Evolutionary conservation across 169 alveolate species (phyloP).

Genomic region (Eimeria necatrix): DNA sequence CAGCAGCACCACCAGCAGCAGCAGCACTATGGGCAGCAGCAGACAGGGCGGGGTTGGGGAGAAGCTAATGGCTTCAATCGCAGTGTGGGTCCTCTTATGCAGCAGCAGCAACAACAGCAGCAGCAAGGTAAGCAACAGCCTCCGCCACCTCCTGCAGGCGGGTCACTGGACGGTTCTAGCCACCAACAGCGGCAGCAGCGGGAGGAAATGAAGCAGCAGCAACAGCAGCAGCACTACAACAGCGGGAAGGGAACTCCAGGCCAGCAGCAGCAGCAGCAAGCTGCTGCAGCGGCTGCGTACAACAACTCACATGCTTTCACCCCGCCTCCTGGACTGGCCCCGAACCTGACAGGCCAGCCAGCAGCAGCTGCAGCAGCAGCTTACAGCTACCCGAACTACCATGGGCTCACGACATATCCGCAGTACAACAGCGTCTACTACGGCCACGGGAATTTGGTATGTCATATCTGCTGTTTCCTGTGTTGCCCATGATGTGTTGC

Average conservation of each 20-base stretch:
- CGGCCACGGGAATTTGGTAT: conserved; percentile 41
- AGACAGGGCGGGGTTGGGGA: conserved; percentile 50
- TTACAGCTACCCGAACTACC: conserved; percentile 65
- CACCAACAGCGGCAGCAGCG: conserved; percentile 74
- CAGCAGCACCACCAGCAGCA: conserved; percentile 71
- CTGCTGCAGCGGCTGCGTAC: conserved; percentile 45
- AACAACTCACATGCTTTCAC: conserved; percentile 67
- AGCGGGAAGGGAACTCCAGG: conserved; percentile 29
- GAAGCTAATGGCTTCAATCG: conserved; percentile 61
- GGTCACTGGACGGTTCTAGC: conserved; percentile 42
- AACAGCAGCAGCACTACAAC: conserved; percentile 64
- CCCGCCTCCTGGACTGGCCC: conserved; percentile 69
- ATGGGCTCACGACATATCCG: conserved; percentile 50
- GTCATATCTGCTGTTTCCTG: neutral
- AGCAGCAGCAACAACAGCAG: conserved; percentile 72
- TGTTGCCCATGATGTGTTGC: neutral
- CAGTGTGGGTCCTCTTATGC: conserved; percentile 61
- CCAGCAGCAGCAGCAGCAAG: conserved; percentile 42
- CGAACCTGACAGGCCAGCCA: conserved; percentile 68
- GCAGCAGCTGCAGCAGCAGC: conserved; percentile 74
- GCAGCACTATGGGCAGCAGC: conserved; percentile 41
- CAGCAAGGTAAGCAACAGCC: conserved; percentile 46
- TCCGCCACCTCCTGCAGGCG: conserved; percentile 54
- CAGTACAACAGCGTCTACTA: conserved; percentile 53
- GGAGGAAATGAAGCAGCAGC: conserved; percentile 54